phyloP scores from a whole-genome alignment of 169 alveolate species.

The Plasmodium cynomolgi region DNA sequence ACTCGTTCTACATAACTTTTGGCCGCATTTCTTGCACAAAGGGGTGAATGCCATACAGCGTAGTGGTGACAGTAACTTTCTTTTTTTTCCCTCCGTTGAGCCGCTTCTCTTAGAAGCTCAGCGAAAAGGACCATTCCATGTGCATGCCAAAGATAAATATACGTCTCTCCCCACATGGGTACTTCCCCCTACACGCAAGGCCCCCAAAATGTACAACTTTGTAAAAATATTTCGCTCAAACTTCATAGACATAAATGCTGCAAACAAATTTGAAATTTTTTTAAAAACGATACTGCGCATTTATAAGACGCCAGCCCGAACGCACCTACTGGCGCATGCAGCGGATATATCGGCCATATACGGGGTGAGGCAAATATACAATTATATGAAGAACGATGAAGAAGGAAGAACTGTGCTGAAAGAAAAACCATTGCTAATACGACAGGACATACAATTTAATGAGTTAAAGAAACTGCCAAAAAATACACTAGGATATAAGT shows the following conservation, averaged over 20 bases:
- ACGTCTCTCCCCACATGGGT: background rate
- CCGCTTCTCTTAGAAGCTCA: background rate
- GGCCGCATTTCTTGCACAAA: too few species aligned
- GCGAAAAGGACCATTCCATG: background rate
- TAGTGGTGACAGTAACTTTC: background rate
- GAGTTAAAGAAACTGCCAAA: conserved; percentile 75
- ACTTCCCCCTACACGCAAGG: background rate
- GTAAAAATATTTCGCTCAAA: conserved; percentile 65
- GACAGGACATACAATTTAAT: conserved; percentile 64
- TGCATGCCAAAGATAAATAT: background rate
- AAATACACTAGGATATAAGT: conserved; percentile 74
- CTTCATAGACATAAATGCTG: conserved; percentile 41
- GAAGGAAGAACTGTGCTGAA: conserved; percentile 66
- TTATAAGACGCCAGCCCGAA: conserved; percentile 51
- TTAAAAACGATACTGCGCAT: conserved; percentile 57
- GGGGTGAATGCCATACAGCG: background rate
- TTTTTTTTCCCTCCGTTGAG: background rate
- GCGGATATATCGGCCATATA: conserved; percentile 71
- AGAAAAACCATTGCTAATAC: conserved; percentile 67
- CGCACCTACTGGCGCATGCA: conserved; percentile 74
- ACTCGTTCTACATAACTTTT: too few species aligned
- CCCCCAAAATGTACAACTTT: conserved; percentile 37
- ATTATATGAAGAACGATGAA: conserved; percentile 61
- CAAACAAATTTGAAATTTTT: conserved; percentile 52
- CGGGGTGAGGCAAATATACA: conserved; percentile 41